Conservation (phyloP, 2,329 filamentous ascomycete genomes). For the Fonsecaea erecta region DNA sequence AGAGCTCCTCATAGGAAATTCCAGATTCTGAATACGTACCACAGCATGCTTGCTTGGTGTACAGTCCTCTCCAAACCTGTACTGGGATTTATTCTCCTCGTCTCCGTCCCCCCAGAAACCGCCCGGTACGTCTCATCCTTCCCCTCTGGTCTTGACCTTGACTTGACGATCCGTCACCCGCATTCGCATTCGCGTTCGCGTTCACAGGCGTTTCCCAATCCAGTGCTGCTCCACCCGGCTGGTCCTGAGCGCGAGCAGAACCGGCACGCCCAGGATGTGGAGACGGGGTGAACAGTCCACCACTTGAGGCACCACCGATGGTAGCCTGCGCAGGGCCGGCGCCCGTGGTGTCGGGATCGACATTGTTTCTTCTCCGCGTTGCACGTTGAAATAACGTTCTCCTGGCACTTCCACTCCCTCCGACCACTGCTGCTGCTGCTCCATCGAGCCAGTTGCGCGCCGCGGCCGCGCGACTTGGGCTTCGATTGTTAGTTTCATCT, state of each 20-base stretch:
- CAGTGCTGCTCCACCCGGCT: not conserved
- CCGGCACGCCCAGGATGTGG: not conserved
- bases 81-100: not conserved
- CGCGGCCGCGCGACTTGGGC: conserved; percentile 20
- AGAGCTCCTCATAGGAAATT: no score
- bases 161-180: not conserved
- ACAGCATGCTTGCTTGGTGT: no score
- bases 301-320: conserved; percentile 14
- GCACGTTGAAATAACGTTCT: conserved; percentile 30
- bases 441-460: conserved; percentile 32
- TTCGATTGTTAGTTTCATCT: conserved; percentile 5
- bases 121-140: conserved; percentile 25
- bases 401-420: conserved; percentile 15
- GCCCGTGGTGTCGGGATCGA: not conserved
- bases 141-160: conserved; percentile 4
- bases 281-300: conserved; percentile 27
- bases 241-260: not conserved
- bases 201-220: conserved; percentile 28
- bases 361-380: conserved; percentile 15
- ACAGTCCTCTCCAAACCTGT: no score
- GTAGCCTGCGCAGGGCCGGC: not conserved
- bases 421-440: conserved; percentile 24
- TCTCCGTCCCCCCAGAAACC: conserved; percentile 25
- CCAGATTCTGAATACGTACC: no score
- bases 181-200: not conserved